phyloP scores from a whole-genome alignment of 148 eudicot species.

The Amaranthus hypochondriacus region DNA sequence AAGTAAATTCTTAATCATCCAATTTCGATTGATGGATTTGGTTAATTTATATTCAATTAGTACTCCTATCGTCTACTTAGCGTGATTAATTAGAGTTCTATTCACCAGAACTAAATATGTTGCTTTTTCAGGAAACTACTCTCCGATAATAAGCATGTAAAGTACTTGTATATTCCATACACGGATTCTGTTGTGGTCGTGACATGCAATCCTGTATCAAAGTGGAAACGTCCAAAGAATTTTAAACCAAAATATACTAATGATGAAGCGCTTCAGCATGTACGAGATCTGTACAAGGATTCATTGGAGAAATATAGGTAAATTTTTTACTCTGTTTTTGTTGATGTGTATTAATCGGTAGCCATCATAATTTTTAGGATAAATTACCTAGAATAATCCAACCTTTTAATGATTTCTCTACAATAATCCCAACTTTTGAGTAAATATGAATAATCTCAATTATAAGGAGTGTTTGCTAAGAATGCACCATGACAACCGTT shows the following conservation, averaged over 20 bases:
- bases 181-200: constrained; percentile 92
- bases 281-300: constrained; percentile 67
- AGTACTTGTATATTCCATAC: constrained; percentile 87
- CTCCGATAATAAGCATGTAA: constrained; percentile 89
- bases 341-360: background rate
- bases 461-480: too few species aligned
- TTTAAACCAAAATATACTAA: constrained; percentile 69
- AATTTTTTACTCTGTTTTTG: background rate
- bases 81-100: background rate
- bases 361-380: background rate
- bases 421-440: too few species aligned
- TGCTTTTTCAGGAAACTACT: constrained; percentile 62
- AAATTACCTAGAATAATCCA: too few species aligned
- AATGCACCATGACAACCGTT: too few species aligned
- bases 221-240: constrained; percentile 68
- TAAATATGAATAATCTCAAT: too few species aligned
- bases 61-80: too few species aligned
- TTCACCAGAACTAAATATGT: background rate
- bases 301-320: constrained; percentile 73
- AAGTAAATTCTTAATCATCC: constrained; percentile 47
- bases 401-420: too few species aligned
- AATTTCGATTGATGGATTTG: constrained; percentile 1
- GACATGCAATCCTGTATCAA: constrained; percentile 85
- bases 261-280: constrained; percentile 82
- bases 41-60: too few species aligned